phyloP scores from a whole-genome alignment of 768 basidiomycete species.

The Gloeophyllum trabeum region DNA sequence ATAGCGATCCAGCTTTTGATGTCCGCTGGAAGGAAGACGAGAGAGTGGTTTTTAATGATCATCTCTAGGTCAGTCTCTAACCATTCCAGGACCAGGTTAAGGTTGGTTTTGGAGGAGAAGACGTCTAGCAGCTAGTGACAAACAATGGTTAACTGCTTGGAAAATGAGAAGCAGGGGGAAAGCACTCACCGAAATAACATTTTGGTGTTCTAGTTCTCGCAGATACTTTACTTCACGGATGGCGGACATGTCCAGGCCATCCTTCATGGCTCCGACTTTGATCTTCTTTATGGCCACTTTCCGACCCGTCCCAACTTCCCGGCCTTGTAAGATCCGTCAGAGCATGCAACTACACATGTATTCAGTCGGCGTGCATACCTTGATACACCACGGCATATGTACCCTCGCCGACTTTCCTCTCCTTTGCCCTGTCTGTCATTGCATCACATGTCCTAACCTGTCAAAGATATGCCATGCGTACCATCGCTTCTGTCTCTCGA shows the following conservation, averaged over 20 bases:
- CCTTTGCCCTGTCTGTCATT: slow-evolving; percentile 48
- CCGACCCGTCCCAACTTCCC: slow-evolving; percentile 62
- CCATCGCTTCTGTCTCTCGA: slow-evolving; percentile 64
- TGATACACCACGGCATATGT: slow-evolving; percentile 94
- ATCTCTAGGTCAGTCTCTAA: slow-evolving; percentile 94
- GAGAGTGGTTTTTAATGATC: slow-evolving; percentile 86
- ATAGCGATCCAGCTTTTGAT: slow-evolving; percentile 99
- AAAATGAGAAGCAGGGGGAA: background rate
- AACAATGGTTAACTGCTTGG: background rate
- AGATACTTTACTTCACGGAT: slow-evolving; percentile 97
- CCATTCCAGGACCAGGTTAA: slow-evolving; percentile 96
- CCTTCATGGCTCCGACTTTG: slow-evolving; percentile 92
- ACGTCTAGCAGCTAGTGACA: slow-evolving; percentile 77
- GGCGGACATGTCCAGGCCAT: slow-evolving; percentile 98
- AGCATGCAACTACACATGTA: slow-evolving; percentile 4
- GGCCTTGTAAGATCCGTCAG: slow-evolving; percentile 30
- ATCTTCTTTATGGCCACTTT: slow-evolving; percentile 98
- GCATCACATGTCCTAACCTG: too few relatives aligned
- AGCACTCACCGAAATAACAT: slow-evolving; percentile 75
- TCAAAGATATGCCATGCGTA: slow-evolving; percentile 23
- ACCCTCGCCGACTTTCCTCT: slow-evolving; percentile 81
- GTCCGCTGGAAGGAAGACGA: slow-evolving; percentile 90
- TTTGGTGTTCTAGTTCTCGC: slow-evolving; percentile 87
- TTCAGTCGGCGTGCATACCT: slow-evolving; percentile 35
- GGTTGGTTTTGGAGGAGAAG: slow-evolving; percentile 90